Percentiles rank a stretch among this genome's conserved stretches.
phyloP scores from a whole-genome alignment of 495 filamentous ascomycete genomes.

The Rostrohypoxylon terebratum region DNA sequence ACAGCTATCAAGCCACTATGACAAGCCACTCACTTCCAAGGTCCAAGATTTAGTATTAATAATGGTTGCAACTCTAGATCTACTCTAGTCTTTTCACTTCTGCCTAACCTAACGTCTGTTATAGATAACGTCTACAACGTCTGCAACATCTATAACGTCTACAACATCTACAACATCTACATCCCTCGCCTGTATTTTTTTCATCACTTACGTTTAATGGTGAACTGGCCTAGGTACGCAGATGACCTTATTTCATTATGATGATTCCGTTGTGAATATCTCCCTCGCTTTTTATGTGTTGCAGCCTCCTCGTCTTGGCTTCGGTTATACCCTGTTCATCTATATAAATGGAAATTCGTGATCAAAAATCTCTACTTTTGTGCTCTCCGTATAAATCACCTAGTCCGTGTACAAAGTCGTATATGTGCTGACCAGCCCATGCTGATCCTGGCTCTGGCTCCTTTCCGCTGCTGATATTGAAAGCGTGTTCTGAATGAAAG shows the following conservation, averaged over 20 bases:
- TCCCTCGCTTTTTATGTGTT: not conserved
- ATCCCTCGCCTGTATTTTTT: too few relatives aligned
- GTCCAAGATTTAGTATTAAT: too few relatives aligned
- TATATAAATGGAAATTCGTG: slow-evolving; percentile 3
- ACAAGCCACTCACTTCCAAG: not conserved
- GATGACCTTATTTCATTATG: not conserved
- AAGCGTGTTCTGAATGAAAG: slow-evolving; percentile 32
- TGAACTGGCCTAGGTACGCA: too few relatives aligned
- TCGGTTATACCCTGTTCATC: not conserved
- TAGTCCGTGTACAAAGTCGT: not conserved
- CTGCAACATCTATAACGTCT: too few relatives aligned
- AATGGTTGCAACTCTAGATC: too few relatives aligned
- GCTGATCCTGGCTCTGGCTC: slow-evolving; percentile 3
- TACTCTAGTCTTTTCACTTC: too few relatives aligned
- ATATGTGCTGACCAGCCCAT: not conserved
- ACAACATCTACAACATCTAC: too few relatives aligned
- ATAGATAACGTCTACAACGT: too few relatives aligned
- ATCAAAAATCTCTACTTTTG: not conserved
- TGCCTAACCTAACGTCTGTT: too few relatives aligned
- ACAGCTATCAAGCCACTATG: too few relatives aligned
- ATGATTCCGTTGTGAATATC: not conserved
- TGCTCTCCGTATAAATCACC: not conserved
- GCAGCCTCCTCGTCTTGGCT: slow-evolving; percentile 1
- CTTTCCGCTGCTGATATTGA: slow-evolving; percentile 27
- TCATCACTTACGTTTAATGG: too few relatives aligned